Conservation (phyloP, 1,284 basidiomycete species). For the Anthracocystis panici-leucophaei region DNA sequence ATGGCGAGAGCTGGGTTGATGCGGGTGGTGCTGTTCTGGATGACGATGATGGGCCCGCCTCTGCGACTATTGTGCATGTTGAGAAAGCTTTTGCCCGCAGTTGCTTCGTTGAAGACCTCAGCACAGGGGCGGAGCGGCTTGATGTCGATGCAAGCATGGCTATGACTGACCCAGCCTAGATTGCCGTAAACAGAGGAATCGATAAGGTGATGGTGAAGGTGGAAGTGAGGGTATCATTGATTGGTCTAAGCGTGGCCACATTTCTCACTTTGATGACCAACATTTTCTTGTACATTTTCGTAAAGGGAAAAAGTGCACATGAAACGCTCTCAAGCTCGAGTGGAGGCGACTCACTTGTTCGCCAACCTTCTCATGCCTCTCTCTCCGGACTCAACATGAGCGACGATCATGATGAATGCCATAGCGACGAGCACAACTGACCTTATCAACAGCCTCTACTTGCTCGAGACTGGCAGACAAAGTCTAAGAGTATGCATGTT, state of each 20-base stretch:
- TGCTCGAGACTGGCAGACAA: too few species aligned
- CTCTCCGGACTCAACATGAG: background rate
- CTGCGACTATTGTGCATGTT: background rate
- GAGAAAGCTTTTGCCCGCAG: background rate
- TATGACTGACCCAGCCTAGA: background rate
- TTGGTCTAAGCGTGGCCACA: background rate
- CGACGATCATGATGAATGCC: background rate
- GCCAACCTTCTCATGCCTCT: background rate
- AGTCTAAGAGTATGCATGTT: too few species aligned
- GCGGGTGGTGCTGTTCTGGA: constrained; percentile 37
- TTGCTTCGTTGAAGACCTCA: constrained; percentile 2
- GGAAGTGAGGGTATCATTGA: background rate
- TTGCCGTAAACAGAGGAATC: background rate
- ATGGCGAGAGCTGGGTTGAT: constrained; percentile 33
- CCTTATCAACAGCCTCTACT: too few species aligned
- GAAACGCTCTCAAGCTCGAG: background rate
- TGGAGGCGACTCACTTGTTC: background rate
- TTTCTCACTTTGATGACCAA: constrained; percentile 6
- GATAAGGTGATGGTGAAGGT: background rate
- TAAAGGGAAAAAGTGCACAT: background rate
- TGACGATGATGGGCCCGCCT: background rate
- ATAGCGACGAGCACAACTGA: too few species aligned
- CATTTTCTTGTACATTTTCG: background rate
- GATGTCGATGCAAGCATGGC: constrained; percentile 21
- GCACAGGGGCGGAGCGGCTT: background rate